phyloP scores from a whole-genome alignment of 768 basidiomycete species.

The Mycena vulgaris region DNA sequence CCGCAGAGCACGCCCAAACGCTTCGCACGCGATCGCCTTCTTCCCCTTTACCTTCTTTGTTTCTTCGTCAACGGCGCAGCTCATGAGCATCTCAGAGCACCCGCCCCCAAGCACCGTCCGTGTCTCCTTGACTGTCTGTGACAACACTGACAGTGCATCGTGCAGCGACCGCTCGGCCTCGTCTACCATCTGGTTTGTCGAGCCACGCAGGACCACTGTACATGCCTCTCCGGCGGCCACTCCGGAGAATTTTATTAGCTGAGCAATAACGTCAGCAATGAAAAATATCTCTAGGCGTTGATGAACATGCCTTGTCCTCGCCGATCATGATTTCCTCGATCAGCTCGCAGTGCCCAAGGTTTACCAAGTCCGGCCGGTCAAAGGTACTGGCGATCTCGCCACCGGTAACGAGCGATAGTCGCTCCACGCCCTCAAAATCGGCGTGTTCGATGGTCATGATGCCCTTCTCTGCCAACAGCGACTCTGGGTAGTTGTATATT shows the following conservation, averaged over 20 bases:
- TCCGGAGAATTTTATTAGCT: constrained; percentile 99
- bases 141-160: constrained; percentile 96
- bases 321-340: constrained; percentile 99
- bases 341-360: constrained; percentile 92
- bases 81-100: constrained; percentile 99
- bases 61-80: constrained; percentile 92
- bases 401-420: constrained; percentile 95
- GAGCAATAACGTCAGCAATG: constrained; percentile 3
- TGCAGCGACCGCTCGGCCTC: constrained; percentile 98
- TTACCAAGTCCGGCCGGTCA: constrained; percentile 92
- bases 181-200: constrained; percentile 98
- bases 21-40: constrained; percentile 95
- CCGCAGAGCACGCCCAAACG: constrained; percentile 89
- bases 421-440: constrained; percentile 98
- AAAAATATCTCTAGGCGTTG: not conserved
- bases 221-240: constrained; percentile 98
- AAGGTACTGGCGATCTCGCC: constrained; percentile 98
- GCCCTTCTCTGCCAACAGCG: constrained; percentile 93
- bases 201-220: constrained; percentile 97
- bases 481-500: constrained; percentile 99
- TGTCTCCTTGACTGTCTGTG: constrained; percentile 98
- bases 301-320: constrained; percentile 88
- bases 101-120: constrained; percentile 95
- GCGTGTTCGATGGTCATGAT: constrained; percentile 98
- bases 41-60: constrained; percentile 91